These are phyloP conservation scores for Nannochloropsis oceanica DNA, from an alignment of 108 stramenopile genomes.

Conservation along the genomic window DNA sequence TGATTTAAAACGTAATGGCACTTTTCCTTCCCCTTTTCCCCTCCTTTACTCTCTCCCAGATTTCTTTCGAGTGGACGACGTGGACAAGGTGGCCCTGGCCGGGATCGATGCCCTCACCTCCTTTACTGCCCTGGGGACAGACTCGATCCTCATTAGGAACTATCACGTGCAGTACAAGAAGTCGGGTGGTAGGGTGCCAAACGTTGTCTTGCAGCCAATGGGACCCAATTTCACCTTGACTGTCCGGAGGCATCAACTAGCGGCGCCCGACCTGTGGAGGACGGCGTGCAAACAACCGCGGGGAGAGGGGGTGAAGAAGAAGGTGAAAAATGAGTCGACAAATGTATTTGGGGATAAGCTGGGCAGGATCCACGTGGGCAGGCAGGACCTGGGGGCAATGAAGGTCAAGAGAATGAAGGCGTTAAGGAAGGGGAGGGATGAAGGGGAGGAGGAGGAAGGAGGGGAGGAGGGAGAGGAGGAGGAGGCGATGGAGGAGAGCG, in stretches of 20 bases:
- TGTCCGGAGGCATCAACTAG: slow-evolving; percentile 72
- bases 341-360: slow-evolving; percentile 87
- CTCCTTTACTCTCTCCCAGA: slow-evolving; percentile 47
- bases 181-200: slow-evolving; percentile 48
- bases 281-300: slow-evolving; percentile 63
- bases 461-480: background rate
- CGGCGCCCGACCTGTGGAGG: slow-evolving; percentile 80
- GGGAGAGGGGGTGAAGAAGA: slow-evolving; percentile 42
- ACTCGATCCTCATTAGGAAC: slow-evolving; percentile 22
- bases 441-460: background rate
- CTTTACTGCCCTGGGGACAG: slow-evolving; percentile 50
- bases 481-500: background rate
- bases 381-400: slow-evolving; percentile 75
- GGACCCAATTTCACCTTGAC: slow-evolving; percentile 83
- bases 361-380: slow-evolving; percentile 85
- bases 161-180: slow-evolving; percentile 25
- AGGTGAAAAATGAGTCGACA: slow-evolving; percentile 66
- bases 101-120: slow-evolving; percentile 85
- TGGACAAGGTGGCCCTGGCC: slow-evolving; percentile 60
- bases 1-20: too few relatives aligned
- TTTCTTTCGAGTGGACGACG: slow-evolving; percentile 85
- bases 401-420: slow-evolving; percentile 4
- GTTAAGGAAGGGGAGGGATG: background rate
- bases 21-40: background rate
- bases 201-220: slow-evolving; percentile 65